These are phyloP conservation scores for Moesziomyces sp. DNA, from an alignment of 1,284 basidiomycete species.

Conservation along the genomic window DNA sequence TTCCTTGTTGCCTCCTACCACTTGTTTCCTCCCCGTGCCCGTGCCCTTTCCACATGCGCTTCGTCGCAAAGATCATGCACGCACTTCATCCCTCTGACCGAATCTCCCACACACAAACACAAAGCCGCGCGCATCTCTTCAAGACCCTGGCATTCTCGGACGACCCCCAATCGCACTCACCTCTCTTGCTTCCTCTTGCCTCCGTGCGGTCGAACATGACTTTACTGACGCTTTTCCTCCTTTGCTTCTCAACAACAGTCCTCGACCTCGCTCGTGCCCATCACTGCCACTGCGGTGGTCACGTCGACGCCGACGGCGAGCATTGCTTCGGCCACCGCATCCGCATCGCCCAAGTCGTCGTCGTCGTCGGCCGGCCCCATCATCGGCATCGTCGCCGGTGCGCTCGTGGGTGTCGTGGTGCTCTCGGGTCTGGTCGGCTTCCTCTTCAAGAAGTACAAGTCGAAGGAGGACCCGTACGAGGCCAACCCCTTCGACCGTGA, in stretches of 20 bases:
- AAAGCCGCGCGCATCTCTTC: not conserved
- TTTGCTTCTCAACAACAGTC: conserved; percentile 11
- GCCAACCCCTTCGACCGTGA: conserved; percentile 66
- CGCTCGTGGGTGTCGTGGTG: conserved; percentile 65
- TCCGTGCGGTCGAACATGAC: not conserved
- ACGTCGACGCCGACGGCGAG: conserved; percentile 37
- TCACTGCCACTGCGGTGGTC: conserved; percentile 46
- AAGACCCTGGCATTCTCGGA: conserved; percentile 8
- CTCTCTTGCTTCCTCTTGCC: conserved; percentile 22
- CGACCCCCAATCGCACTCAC: conserved; percentile 18
- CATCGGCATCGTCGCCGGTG: conserved; percentile 68
- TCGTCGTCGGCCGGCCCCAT: conserved; percentile 60
- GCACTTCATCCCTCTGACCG: not conserved
- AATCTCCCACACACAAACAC: not conserved
- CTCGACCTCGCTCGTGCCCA: conserved; percentile 18
- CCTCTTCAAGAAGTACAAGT: conserved; percentile 63
- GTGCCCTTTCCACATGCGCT: conserved; percentile 10
- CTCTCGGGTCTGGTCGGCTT: conserved; percentile 65
- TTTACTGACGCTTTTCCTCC: conserved; percentile 7
- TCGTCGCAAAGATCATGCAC: conserved; percentile 23
- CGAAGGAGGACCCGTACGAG: conserved; percentile 64
- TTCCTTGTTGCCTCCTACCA: conserved; percentile 25
- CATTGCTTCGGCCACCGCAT: conserved; percentile 16
- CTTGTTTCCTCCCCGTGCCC: conserved; percentile 9
- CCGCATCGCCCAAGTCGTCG: conserved; percentile 34